These are phyloP conservation scores for Nakazawaea siamensis DNA, from an alignment of 805 yeast genomes.

Conservation along the genomic window DNA sequence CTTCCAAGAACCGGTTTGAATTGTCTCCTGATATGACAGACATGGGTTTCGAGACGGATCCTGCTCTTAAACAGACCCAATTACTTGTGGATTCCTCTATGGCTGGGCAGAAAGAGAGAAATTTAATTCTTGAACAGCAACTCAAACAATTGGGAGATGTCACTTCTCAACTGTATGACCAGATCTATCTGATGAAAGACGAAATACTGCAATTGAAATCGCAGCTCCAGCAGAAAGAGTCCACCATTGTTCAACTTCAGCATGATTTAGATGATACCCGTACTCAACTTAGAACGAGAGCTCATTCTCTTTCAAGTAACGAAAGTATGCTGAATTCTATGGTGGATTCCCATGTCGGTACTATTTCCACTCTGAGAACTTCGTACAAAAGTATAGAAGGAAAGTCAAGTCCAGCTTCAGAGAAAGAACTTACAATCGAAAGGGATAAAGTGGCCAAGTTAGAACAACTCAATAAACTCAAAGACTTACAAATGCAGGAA, in stretches of 20 bases:
- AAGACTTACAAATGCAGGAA: background rate
- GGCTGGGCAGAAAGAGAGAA: conserved; percentile 4
- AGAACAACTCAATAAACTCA: background rate
- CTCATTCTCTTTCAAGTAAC: background rate
- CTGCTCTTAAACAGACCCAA: background rate
- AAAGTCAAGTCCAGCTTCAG: background rate
- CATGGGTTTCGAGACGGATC: background rate
- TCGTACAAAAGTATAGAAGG: background rate
- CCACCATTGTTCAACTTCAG: too few species aligned
- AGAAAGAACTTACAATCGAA: background rate
- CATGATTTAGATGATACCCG: too few species aligned
- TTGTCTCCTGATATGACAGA: background rate
- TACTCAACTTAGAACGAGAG: too few species aligned
- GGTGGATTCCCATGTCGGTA: too few species aligned
- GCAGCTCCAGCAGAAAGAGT: background rate
- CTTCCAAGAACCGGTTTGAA: background rate
- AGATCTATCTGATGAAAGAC: background rate
- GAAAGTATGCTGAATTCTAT: background rate
- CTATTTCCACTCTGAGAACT: background rate
- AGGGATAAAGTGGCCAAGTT: background rate
- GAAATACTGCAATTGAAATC: background rate
- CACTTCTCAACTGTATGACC: conserved; percentile 4
- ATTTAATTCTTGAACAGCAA: conserved; percentile 5
- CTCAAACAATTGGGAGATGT: conserved; percentile 2
- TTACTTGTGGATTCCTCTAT: conserved; percentile 3